Conservation (phyloP, 2,329 filamentous ascomycete genomes). For the Fusarium ramigenum region DNA sequence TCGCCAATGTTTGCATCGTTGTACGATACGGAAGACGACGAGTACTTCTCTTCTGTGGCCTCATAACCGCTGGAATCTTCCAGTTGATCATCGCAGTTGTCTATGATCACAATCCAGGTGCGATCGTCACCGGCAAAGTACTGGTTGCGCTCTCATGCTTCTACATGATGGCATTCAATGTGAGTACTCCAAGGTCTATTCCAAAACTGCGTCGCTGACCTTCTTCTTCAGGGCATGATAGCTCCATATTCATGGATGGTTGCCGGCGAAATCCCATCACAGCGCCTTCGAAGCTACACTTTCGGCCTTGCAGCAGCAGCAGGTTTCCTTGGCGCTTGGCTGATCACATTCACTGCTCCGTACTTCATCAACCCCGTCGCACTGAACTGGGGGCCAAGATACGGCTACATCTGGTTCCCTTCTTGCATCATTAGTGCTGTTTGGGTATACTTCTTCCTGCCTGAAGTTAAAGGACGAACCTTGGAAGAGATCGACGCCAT, state of each 20-base stretch:
- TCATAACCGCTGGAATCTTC: conserved; percentile 25
- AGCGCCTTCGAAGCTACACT: conserved; percentile 38
- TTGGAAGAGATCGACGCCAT: conserved; percentile 37
- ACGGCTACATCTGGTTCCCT: conserved; percentile 39
- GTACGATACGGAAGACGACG: conserved; percentile 33
- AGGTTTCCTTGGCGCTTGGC: conserved; percentile 35
- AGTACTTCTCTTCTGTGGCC: conserved; percentile 13
- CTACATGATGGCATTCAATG: conserved; percentile 38
- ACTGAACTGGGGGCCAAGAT: conserved; percentile 38
- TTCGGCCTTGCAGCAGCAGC: conserved; percentile 33
- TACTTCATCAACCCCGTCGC: conserved; percentile 39
- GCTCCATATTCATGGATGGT: conserved; percentile 39
- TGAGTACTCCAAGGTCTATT: not conserved
- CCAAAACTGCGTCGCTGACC: not conserved
- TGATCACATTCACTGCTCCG: conserved; percentile 37
- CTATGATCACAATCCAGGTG: conserved; percentile 30
- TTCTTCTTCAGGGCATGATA: conserved; percentile 28
- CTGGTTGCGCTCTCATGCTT: conserved; percentile 36
- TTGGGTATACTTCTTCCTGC: conserved; percentile 36
- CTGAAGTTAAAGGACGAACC: conserved; percentile 35
- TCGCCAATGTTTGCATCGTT: conserved; percentile 34
- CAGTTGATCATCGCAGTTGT: conserved; percentile 35
- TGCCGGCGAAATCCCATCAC: conserved; percentile 35
- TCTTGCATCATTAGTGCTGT: conserved; percentile 29
- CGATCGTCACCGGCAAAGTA: conserved; percentile 23